Evolutionary conservation across 257 asterid species (phyloP).

Genomic region (Scutellaria galericulata): DNA sequence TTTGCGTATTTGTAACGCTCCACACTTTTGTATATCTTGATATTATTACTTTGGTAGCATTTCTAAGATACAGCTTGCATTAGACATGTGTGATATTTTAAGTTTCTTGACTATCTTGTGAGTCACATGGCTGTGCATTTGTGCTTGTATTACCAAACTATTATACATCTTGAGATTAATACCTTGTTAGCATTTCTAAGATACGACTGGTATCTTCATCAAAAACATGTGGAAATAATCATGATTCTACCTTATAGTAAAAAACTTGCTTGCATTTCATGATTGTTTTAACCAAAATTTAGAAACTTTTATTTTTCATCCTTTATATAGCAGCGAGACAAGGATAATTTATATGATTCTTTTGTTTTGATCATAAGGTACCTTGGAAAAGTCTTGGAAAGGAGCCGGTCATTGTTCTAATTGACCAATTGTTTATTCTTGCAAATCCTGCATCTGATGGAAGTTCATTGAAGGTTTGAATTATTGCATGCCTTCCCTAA

Average conservation of each 20-base stretch:
- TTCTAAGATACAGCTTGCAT: not conserved
- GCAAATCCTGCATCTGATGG: slow-evolving; percentile 84
- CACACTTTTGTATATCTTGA: not conserved
- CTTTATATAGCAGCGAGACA: slow-evolving; percentile 11
- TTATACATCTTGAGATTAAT: not conserved
- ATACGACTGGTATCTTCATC: slow-evolving; percentile 25
- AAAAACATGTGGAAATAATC: slow-evolving; percentile 27
- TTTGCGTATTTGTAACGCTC: not conserved
- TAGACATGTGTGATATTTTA: slow-evolving; percentile 14
- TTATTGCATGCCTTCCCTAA: slow-evolving; percentile 32
- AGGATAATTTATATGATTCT: slow-evolving; percentile 15
- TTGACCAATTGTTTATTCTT: slow-evolving; percentile 90
- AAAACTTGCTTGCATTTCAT: slow-evolving; percentile 12
- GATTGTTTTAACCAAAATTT: slow-evolving; percentile 27
- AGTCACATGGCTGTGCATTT: not conserved
- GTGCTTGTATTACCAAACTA: not conserved
- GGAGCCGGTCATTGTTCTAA: slow-evolving; percentile 98
- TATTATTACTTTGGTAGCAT: slow-evolving; percentile 1
- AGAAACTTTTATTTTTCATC: not conserved
- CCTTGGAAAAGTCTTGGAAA: slow-evolving; percentile 99
- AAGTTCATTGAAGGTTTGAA: slow-evolving; percentile 75
- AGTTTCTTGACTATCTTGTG: slow-evolving; percentile 6
- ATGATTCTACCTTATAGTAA: slow-evolving; percentile 17
- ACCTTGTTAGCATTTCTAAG: slow-evolving; percentile 26
- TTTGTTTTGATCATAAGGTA: slow-evolving; percentile 59